Evolutionary conservation across 768 basidiomycete genomes (phyloP).

Genomic region (Macrocybe gigantea): DNA sequence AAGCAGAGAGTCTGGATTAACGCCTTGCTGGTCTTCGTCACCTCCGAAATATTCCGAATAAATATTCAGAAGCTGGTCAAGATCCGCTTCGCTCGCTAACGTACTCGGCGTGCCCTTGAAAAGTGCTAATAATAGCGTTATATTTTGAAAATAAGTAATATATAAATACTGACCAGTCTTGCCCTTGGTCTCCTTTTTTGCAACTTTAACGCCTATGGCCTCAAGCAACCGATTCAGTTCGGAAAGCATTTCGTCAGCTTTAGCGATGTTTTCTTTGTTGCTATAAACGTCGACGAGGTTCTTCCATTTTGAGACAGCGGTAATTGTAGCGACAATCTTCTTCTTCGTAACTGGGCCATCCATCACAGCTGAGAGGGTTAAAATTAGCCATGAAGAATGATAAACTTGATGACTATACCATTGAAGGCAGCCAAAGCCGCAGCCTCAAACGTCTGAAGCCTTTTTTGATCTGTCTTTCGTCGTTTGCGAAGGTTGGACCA

Average conservation of each 20-base stretch:
- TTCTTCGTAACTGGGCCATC: neutral
- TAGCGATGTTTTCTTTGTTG: neutral
- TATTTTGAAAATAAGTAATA: no score
- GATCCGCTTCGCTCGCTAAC: neutral
- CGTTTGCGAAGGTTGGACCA: conserved; percentile 5
- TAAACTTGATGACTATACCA: conserved; percentile 1
- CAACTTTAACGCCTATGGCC: no score
- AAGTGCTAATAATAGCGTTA: no score
- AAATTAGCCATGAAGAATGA: neutral
- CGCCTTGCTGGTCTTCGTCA: neutral
- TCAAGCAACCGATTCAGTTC: neutral
- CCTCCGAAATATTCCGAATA: neutral
- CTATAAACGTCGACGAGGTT: neutral
- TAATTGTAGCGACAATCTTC: neutral
- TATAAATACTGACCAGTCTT: no score
- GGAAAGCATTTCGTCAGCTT: neutral
- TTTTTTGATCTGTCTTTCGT: neutral
- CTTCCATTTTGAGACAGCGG: neutral
- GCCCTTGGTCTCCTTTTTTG: no score
- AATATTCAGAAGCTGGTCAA: neutral
- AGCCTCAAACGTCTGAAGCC: neutral
- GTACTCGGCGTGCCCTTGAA: no score
- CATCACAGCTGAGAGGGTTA: neutral
- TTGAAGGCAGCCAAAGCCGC: conserved; percentile 3
- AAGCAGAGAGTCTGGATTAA: conserved; percentile 5